Conservation (phyloP, 768 basidiomycete genomes). For the Dacryopinax primogenitus region DNA sequence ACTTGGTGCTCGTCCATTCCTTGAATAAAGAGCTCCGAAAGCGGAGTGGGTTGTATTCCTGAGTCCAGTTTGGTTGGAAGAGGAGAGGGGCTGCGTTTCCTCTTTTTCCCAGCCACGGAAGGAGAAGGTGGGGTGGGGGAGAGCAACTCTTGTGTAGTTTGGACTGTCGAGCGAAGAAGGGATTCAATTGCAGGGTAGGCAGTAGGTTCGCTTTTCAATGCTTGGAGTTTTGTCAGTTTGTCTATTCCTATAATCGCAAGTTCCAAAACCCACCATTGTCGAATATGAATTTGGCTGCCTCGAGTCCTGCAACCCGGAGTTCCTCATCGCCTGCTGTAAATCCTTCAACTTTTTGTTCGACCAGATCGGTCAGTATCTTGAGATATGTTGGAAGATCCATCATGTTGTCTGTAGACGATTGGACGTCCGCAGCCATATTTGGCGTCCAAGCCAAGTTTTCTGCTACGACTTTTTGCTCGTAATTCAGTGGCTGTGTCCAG, state of each 20-base stretch:
- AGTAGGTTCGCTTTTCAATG: slow-evolving; percentile 50
- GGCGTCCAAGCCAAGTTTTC: no score
- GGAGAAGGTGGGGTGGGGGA: slow-evolving; percentile 36
- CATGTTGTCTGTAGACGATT: background rate
- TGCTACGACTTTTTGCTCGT: no score
- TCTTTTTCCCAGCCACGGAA: slow-evolving; percentile 32
- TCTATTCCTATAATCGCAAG: background rate
- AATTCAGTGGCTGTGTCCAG: no score
- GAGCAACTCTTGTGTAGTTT: slow-evolving; percentile 44
- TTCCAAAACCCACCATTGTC: slow-evolving; percentile 47
- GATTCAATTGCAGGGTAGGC: slow-evolving; percentile 53
- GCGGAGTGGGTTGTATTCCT: slow-evolving; percentile 41
- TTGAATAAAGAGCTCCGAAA: slow-evolving; percentile 59
- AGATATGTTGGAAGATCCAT: background rate
- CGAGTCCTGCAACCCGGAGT: slow-evolving; percentile 45
- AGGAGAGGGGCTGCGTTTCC: slow-evolving; percentile 27
- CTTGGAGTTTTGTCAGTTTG: slow-evolving; percentile 28
- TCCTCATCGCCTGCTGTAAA: slow-evolving; percentile 44
- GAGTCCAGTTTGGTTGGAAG: slow-evolving; percentile 20
- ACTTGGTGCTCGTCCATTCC: slow-evolving; percentile 76
- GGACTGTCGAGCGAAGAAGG: slow-evolving; percentile 52
- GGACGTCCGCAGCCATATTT: no score
- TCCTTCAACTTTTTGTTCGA: slow-evolving; percentile 43
- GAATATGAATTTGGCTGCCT: slow-evolving; percentile 62
- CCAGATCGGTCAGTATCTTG: slow-evolving; percentile 22